Conservation (phyloP, 805 yeast genomes). For the Kuraishia capsulata region DNA sequence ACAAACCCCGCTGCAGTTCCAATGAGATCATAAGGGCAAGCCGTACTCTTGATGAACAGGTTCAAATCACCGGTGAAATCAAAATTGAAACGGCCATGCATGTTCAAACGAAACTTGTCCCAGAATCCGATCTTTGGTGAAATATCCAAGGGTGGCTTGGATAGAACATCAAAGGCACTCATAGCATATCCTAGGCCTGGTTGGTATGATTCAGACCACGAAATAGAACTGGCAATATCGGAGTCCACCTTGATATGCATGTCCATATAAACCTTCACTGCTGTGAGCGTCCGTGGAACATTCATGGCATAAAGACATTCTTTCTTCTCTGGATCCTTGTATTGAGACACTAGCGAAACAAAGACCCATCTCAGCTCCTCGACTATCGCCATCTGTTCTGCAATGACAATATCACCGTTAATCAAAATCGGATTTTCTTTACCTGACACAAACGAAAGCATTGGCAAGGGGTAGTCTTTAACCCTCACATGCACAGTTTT, state of each 20-base stretch:
- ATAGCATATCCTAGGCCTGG: conserved; percentile 81
- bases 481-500: conserved; percentile 60
- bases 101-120: conserved; percentile 74
- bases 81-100: conserved; percentile 71
- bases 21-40: conserved; percentile 68
- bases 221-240: conserved; percentile 48
- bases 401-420: conserved; percentile 57
- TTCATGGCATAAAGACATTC: conserved; percentile 42
- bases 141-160: conserved; percentile 89
- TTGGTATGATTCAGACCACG: conserved; percentile 81
- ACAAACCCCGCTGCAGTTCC: conserved; percentile 70
- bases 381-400: conserved; percentile 45
- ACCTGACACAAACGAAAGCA: conserved; percentile 23
- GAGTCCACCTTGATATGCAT: conserved; percentile 50
- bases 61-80: conserved; percentile 40
- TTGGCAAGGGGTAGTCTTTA: conserved; percentile 85
- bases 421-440: conserved; percentile 19
- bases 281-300: conserved; percentile 68
- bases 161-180: conserved; percentile 69
- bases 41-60: conserved; percentile 62
- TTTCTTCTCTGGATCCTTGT: conserved; percentile 24
- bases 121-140: conserved; percentile 83
- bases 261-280: conserved; percentile 64
- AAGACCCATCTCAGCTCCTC: conserved; percentile 41
- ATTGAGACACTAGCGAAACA: conserved; percentile 49